Base-by-base conservation (phyloP, 306 rosid genomes). In the Canavalia gladiata region DNA sequence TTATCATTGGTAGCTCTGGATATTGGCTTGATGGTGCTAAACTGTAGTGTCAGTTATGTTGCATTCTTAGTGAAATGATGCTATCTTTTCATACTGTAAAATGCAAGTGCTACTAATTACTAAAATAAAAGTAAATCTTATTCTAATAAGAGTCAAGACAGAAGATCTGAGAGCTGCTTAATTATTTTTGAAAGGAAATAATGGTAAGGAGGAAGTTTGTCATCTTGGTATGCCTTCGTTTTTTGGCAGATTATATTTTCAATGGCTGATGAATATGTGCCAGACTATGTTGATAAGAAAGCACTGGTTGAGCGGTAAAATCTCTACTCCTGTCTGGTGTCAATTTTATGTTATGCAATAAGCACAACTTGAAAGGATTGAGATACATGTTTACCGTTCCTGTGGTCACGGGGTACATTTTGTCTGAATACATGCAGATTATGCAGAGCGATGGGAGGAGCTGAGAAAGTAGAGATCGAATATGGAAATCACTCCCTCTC, bases 401-500 rank as follows among this genome's bases (percentile, higher is more conserved):
- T 63, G 39, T 77, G 56, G 63, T 49, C 72, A 58, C 7, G 33
- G 34, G 47, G n/a, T 74, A 8, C 66, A 34, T 79, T 68, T 79
- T 43, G 25, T 18, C 25, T 18, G 57, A 68, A 81, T 69, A 75
- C 57, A 41, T 82, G 94, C 89, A 96, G 99, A 81, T 82, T 94
- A 87, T 96, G 99, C 90, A 88, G 83, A 86, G 97, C 97, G 39
- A 77, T 96, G 97, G 98, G 99, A 79, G 99, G 92, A 64, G 98
- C 95, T 7, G 99, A 92, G 85, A 96, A 92, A 80, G 94, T 92
- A 64, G 97, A 96, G 78, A 92, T 96, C 7, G 91, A 92, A 87
- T 84, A 96, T 72, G 98, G 98, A 83, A 93, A 94, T 76, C 99
- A 96, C 75, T 90, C 99, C 68, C 99, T 96, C 46, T 96, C 99